Evolutionary conservation across 257 asterid species (phyloP), one percentile per base, ranked within the genome.

Genomic region (Marsdenia floribunda): DNA sequence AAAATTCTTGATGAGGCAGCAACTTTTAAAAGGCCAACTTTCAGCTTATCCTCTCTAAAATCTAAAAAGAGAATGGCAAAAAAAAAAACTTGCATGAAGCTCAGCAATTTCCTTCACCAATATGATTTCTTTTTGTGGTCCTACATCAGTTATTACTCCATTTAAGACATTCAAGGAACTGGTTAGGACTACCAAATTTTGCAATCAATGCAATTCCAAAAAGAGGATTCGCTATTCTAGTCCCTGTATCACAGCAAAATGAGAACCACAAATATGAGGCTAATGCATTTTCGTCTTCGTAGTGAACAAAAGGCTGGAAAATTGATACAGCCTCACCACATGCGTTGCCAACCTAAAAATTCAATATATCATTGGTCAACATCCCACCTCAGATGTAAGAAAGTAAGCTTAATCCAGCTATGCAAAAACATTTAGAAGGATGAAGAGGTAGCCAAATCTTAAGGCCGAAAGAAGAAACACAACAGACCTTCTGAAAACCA

Each of bases 281-380:
- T 82, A 87, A 88, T 84, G 91, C 83, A 91, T 86, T 87, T 79
- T 91, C 87, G 86, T 83, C 98, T 90, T 87, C 89, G 82, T 77
- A 85, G 90, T 77, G 91, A 91, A 91, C 90, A 90, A 88, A 89
- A 87, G 83, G 96, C 85, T 78, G 96, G 92, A 83, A 92, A 93
- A 89, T 86, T 90, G 97, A 90, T 84, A 93, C 93, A 89, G 96
- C 96, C 86, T 89, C 97, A 90, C 93, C 99, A 89, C 91, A 94
- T 76, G 93, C 98, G 75, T 89, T 89, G 97, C 94, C 87, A 81
- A 95, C 99, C 99, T 95, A 95, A 85, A 95, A 95, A 95, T 84
- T 80, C 84, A 89, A 95, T 87, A 92, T 86, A 86, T 84, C 91
- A 91, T 71, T 60, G 87, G 88, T 95, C 92, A 95, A 92, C 93